phyloP scores from a whole-genome alignment of 2,329 filamentous ascomycete species.

The Arthrobotrys musiformis region DNA sequence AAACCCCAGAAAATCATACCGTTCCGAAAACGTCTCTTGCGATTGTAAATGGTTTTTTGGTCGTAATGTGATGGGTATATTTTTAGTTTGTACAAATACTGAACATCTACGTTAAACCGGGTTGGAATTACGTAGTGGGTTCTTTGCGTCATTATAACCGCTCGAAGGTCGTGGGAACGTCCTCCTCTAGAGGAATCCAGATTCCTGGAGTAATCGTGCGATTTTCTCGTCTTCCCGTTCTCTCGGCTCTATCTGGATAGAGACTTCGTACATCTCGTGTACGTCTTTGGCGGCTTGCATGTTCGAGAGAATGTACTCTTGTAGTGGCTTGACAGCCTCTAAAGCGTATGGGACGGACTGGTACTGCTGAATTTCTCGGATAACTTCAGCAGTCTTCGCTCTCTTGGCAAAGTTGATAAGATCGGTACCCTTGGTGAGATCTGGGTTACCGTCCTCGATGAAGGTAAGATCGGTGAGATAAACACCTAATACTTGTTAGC shows the following conservation, averaged over 20 bases:
- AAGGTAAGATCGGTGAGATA: constrained; percentile 98
- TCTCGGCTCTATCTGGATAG: constrained; percentile 88
- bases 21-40: constrained; percentile 51
- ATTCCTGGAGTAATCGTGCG: constrained; percentile 73
- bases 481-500: constrained; percentile 71
- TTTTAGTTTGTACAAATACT: constrained; percentile 46
- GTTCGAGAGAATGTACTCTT: constrained; percentile 96
- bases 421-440: constrained; percentile 93
- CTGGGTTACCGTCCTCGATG: constrained; percentile 97
- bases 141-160: constrained; percentile 44
- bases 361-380: constrained; percentile 97
- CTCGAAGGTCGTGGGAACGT: constrained; percentile 44
- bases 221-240: constrained; percentile 99
- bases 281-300: constrained; percentile 96
- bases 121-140: constrained; percentile 29
- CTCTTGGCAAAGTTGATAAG: constrained; percentile 99
- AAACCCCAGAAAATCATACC: constrained; percentile 50
- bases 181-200: constrained; percentile 59
- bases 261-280: constrained; percentile 99
- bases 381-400: constrained; percentile 96
- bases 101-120: constrained; percentile 27
- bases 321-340: constrained; percentile 87
- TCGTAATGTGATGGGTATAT: constrained; percentile 51
- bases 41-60: constrained; percentile 44
- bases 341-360: constrained; percentile 97